A percentile compares a stretch with the other conserved stretches of the same genome.
Conservation (phyloP, 768 basidiomycete genomes). For the Naganishia vishniacii region DNA sequence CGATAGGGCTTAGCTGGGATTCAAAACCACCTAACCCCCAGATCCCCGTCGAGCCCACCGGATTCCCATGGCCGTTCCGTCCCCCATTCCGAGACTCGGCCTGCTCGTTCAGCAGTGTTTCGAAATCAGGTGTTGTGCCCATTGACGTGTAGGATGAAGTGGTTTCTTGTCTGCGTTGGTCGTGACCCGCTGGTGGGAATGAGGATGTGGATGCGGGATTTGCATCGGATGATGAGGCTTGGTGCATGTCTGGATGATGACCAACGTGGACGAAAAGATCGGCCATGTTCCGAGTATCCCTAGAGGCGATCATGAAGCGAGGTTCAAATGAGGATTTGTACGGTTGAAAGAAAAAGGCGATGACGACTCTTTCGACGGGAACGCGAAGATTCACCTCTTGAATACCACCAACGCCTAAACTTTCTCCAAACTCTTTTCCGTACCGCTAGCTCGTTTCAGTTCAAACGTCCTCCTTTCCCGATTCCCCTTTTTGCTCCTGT, state of each 20-base stretch:
- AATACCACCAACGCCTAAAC: background rate
- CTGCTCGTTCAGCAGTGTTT: conserved; percentile 7
- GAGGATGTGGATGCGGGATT: background rate
- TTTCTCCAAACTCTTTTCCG: background rate
- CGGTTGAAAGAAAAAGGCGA: no score
- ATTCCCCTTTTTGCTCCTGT: background rate
- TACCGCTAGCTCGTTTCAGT: background rate
- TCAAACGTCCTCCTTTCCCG: background rate
- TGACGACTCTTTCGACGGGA: no score
- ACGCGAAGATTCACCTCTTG: no score
- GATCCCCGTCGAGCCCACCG: background rate
- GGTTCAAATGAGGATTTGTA: no score
- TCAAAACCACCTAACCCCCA: conserved; percentile 1
- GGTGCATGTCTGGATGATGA: background rate
- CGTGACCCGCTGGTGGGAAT: background rate
- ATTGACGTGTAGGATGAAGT: conserved; percentile 19
- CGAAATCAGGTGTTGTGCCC: conserved; percentile 11
- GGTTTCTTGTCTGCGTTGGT: conserved; percentile 11
- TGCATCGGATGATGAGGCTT: background rate
- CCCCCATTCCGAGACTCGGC: conserved; percentile 6
- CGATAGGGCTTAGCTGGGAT: background rate
- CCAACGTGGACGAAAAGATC: background rate
- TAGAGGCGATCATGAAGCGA: background rate
- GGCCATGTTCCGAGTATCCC: background rate
- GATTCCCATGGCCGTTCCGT: background rate